phyloP scores from a whole-genome alignment of 2,329 filamentous ascomycete species.

The Sarocladium brachiariae region DNA sequence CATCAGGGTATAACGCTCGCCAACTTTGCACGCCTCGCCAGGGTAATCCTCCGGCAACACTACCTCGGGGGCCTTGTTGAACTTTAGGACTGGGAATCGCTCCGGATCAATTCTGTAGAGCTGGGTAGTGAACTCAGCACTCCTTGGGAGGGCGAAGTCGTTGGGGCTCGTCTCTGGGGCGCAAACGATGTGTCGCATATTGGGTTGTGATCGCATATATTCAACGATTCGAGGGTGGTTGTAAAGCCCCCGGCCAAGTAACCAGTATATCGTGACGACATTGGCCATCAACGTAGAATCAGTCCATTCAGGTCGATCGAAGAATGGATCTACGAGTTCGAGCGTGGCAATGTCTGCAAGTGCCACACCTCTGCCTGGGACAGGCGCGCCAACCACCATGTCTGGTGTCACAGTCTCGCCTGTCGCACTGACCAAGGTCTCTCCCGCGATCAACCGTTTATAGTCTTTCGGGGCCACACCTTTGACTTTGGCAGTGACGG shows the following conservation, averaged over 20 bases:
- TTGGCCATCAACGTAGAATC: slow-evolving; percentile 57
- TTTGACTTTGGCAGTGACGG: slow-evolving; percentile 54
- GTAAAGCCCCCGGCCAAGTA: slow-evolving; percentile 62
- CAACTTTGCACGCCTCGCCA: neutral
- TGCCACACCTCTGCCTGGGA: slow-evolving; percentile 66
- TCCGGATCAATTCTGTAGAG: slow-evolving; percentile 66
- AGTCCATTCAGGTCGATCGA: slow-evolving; percentile 67
- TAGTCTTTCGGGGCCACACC: slow-evolving; percentile 56
- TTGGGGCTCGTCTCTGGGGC: slow-evolving; percentile 70
- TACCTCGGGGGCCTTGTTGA: slow-evolving; percentile 43
- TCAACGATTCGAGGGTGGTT: slow-evolving; percentile 54
- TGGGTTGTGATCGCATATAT: slow-evolving; percentile 59
- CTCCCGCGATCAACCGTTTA: slow-evolving; percentile 52
- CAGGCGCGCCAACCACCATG: slow-evolving; percentile 69
- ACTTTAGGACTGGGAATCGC: slow-evolving; percentile 64
- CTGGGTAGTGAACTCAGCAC: slow-evolving; percentile 59
- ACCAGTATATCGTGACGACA: slow-evolving; percentile 70
- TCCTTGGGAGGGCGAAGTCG: slow-evolving; percentile 61
- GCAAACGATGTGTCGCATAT: slow-evolving; percentile 70
- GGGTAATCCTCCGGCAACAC: slow-evolving; percentile 5
- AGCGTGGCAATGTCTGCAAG: slow-evolving; percentile 70
- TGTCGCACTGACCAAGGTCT: slow-evolving; percentile 54
- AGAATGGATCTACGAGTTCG: slow-evolving; percentile 62
- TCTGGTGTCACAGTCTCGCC: slow-evolving; percentile 71
- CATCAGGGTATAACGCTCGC: neutral